Base-by-base conservation (phyloP, 148 eudicot genomes). In the Cornus kousa region DNA sequence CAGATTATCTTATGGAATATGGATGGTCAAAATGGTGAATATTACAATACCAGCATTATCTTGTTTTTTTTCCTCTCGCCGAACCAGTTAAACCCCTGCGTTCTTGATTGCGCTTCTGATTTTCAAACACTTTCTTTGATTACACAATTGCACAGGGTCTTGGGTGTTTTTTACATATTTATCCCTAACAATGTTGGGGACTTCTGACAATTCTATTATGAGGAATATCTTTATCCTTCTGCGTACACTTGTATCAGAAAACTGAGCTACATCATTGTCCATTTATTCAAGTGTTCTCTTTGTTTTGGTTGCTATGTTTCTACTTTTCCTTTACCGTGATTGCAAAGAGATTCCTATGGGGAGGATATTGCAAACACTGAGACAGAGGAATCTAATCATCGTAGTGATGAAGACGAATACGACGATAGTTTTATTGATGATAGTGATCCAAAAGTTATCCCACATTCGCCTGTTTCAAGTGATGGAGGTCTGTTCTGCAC, bases 391-490 rank as follows among this genome's bases (percentile, higher is more conserved):
- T 90, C 93, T 48, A 71, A 39, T 78, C 82, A 77, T 67, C 4
- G 46, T 37, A 77, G 83, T 73, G 91, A 84, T 50, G 98, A 93
- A 35, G 97, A 93, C 64, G 81, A 87, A n/a, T 93, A 95, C 80
- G 97, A 92, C 16, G 95, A 91, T 84, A 95, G 99, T 78, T 95
- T 95, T 83, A 95, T 95, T 70, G 80, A 93, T 80, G 99, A 93
- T 68, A 85, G 71, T 73, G 86, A 89, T 43, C 83, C 79, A 55
- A 79, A 86, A 82, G 83, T 62, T 62, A 64, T 39, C 55, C 50
- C 90, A 66, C 82, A 90, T 59, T 88, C 92, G 16, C 90, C 90
- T 64, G 80, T 81, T 69, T 74, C 90, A 53, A 85, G 81, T 78
- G 75, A 73, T 62, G 70, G 74, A 82, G 89, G 97, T 93, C 85